Base-by-base conservation (phyloP, 2,329 filamentous ascomycete genomes). In the Nigrospora sphaerica region DNA sequence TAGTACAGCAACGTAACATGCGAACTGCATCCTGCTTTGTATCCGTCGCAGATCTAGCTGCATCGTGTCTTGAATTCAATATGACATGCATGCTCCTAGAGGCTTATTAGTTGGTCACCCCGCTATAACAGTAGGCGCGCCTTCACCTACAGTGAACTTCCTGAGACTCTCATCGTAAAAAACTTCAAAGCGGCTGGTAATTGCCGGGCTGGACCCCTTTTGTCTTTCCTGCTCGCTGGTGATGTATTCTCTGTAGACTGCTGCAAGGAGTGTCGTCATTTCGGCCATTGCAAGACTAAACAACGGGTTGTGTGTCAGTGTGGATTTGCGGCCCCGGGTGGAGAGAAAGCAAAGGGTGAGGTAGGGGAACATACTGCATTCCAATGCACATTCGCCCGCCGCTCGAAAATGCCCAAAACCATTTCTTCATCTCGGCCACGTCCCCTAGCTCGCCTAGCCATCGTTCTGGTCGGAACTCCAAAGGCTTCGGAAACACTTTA, bases 241-340 rank as follows among this genome's bases (percentile, higher is more conserved):
- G 3, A 41, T 58, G 52, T 73, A 76, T 28, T 54, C 59, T 42
- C 67, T 56, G 54, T 76, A 74, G 5, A 76, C 50, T 2, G 69
- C 66, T 4, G 70, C 64, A 1, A 70, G 54, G 9, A 76, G 54
- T 1, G 68, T 71, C 1, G 67, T 71, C 71, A 76, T 74, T 52
- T 75, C 72, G 12, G 70, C 69, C 64, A 74, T 72, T 2, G 73
- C 73, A 10, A 75, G 57, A 54, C 67, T 71, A 40, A n/a, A 23
- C n/a, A n/a, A n/a, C n/a, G 13, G 19, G 6, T 10, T 28, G 23
- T 2, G 23, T 28, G 23, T 6, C 7, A 28, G 23, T 10, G 7
- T 2, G 23, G 7, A 28, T 28, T 6, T 28, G 23, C 7, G 7
- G 23, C 4, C 23, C 10, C 5, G 23, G 10, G 10, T 28, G 6